phyloP scores from a whole-genome alignment of 148 eudicot species.

The Rhododendron mucronatum region DNA sequence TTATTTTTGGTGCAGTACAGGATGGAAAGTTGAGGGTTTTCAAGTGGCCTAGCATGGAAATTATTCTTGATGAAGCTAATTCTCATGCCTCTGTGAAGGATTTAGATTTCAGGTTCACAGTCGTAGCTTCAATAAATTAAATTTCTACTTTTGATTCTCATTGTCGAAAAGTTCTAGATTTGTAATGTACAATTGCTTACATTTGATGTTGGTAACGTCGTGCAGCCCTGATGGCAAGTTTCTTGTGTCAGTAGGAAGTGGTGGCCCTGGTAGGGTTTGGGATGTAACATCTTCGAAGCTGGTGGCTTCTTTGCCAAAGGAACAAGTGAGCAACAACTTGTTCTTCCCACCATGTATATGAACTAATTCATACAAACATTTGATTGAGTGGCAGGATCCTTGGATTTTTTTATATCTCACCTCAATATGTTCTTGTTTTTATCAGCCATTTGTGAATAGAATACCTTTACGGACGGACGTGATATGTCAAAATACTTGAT shows the following conservation, averaged over 20 bases:
- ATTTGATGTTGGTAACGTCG: background rate
- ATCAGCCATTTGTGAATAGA: background rate
- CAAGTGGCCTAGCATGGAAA: constrained; percentile 94
- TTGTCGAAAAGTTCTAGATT: background rate
- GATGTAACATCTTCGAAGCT: constrained; percentile 50
- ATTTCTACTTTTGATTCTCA: background rate
- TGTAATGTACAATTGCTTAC: background rate
- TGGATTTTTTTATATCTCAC: background rate
- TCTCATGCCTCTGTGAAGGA: constrained; percentile 75
- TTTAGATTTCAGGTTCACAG: constrained; percentile 74
- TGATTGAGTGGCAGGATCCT: background rate
- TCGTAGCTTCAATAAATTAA: background rate
- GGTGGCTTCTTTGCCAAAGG: constrained; percentile 58
- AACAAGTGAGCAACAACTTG: constrained; percentile 50
- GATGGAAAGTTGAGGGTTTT: constrained; percentile 91
- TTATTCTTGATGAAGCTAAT: constrained; percentile 44
- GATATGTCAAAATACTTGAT: background rate
- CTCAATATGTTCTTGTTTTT: background rate
- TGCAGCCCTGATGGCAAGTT: constrained; percentile 87
- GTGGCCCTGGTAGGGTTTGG: constrained; percentile 91
- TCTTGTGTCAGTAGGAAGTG: constrained; percentile 79
- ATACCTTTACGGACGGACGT: background rate
- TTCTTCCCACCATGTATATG: background rate
- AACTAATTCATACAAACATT: background rate
- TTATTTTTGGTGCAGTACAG: constrained; percentile 67